A percentile compares a stretch with the other conserved stretches of the same genome.
phyloP scores from a whole-genome alignment of 2,329 filamentous ascomycete genomes.

The Dothistroma septosporum region DNA sequence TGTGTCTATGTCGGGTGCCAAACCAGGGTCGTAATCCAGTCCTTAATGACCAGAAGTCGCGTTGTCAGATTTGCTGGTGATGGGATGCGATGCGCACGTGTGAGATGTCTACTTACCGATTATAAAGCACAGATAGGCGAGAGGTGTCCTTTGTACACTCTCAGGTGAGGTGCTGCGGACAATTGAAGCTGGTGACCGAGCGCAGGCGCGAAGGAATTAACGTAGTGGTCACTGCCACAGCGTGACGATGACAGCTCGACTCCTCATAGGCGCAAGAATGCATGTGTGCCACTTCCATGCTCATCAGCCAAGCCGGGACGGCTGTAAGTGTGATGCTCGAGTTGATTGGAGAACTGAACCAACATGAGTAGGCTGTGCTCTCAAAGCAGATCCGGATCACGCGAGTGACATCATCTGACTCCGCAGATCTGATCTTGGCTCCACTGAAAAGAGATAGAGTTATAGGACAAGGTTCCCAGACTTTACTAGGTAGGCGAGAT shows the following conservation, averaged over 20 bases:
- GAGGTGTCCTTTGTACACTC: background rate
- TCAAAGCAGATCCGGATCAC: background rate
- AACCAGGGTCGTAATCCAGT: background rate
- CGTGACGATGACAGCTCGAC: background rate
- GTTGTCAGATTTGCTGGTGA: background rate
- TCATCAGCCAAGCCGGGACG: background rate
- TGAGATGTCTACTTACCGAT: background rate
- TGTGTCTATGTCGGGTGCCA: constrained; percentile 5
- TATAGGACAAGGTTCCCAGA: background rate
- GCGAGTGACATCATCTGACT: background rate
- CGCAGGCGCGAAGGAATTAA: background rate
- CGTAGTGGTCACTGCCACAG: no score
- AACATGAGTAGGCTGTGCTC: background rate
- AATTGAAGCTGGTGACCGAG: background rate
- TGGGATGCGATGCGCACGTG: background rate
- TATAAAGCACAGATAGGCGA: background rate
- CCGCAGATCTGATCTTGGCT: background rate
- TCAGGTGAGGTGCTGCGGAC: background rate
- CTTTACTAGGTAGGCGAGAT: background rate
- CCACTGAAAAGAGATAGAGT: background rate
- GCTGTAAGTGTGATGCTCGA: background rate
- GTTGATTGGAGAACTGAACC: background rate
- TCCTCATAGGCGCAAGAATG: background rate
- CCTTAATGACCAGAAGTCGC: background rate
- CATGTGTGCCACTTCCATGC: background rate